These are phyloP conservation scores for Tremella fuciformis DNA, from an alignment of 768 basidiomycete species.

Conservation along the genomic window DNA sequence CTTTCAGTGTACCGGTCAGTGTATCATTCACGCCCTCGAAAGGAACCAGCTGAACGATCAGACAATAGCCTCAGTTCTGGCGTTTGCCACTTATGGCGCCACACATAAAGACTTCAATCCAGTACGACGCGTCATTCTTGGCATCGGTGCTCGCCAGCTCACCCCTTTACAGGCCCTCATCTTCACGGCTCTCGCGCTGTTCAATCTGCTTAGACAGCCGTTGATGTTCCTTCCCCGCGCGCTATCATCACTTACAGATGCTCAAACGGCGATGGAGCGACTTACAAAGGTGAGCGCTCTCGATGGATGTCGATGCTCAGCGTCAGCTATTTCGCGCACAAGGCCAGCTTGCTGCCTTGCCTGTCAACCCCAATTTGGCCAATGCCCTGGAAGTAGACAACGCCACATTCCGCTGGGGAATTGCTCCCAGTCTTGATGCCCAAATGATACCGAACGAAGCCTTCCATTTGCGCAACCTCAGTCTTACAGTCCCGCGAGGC, in stretches of 20 bases:
- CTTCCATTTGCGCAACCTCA: conserved; percentile 60
- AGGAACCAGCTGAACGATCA: conserved; percentile 50
- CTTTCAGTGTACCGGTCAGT: conserved; percentile 24
- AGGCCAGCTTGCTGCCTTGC: conserved; percentile 53
- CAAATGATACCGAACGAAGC: conserved; percentile 39
- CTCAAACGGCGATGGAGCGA: conserved; percentile 62
- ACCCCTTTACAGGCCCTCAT: conserved; percentile 57
- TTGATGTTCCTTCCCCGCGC: conserved; percentile 52
- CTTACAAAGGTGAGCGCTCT: conserved; percentile 48
- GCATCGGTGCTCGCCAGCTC: conserved; percentile 3
- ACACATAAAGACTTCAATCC: conserved; percentile 61
- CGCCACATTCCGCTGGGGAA: conserved; percentile 67
- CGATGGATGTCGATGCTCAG: conserved; percentile 1
- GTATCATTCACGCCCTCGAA: background rate
- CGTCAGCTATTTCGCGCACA: conserved; percentile 60
- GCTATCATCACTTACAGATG: conserved; percentile 64
- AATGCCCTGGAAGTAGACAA: conserved; percentile 59
- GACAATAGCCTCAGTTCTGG: conserved; percentile 64
- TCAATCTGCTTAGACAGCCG: conserved; percentile 65
- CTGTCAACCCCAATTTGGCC: conserved; percentile 56
- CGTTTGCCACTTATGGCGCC: conserved; percentile 66
- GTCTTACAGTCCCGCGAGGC: conserved; percentile 61
- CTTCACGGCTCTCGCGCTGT: conserved; percentile 64
- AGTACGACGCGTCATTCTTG: conserved; percentile 17
- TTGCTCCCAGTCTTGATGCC: conserved; percentile 36